Percentiles rank a stretch among this genome's conserved stretches.
Conservation (phyloP, 1,284 basidiomycete species). For the Thecaphora thlaspeos region DNA sequence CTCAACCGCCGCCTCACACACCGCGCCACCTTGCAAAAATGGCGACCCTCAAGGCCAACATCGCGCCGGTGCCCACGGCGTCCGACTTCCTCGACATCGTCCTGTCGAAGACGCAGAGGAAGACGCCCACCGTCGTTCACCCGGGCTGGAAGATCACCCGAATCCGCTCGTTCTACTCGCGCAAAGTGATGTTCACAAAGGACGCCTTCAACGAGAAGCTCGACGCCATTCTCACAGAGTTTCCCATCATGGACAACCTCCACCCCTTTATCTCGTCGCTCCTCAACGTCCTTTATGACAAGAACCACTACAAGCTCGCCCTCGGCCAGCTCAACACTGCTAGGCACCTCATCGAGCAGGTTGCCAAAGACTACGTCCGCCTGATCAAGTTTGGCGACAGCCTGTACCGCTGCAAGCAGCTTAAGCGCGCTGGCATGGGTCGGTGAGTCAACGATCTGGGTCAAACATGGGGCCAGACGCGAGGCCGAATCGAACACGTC, state of each 20-base stretch:
- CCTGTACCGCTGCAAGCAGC: conserved; percentile 57
- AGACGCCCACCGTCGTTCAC: conserved; percentile 82
- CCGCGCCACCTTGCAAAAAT: too few relatives aligned
- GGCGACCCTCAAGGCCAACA: conserved; percentile 60
- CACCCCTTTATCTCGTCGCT: conserved; percentile 56
- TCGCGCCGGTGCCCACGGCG: conserved; percentile 94
- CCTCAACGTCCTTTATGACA: conserved; percentile 58
- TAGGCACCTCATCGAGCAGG: conserved; percentile 56
- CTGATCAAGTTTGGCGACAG: conserved; percentile 58
- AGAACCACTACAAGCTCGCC: conserved; percentile 58
- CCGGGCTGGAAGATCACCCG: conserved; percentile 95
- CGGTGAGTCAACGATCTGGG: conserved; percentile 9
- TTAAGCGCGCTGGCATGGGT: conserved; percentile 56
- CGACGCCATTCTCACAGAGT: conserved; percentile 86
- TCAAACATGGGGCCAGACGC: too few relatives aligned
- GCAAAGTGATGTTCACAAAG: conserved; percentile 99
- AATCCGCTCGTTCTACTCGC: conserved; percentile 89
- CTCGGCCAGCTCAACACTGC: conserved; percentile 57
- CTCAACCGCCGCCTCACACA: too few relatives aligned
- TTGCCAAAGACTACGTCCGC: conserved; percentile 57
- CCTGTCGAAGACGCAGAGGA: conserved; percentile 88
- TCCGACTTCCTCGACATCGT: conserved; percentile 93
- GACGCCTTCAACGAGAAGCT: conserved; percentile 97
- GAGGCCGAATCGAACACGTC: too few relatives aligned
- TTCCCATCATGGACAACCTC: conserved; percentile 64